These are phyloP conservation scores for Yamadazyma triangularis DNA, from an alignment of 1,139 yeast genomes.

Conservation along the genomic window DNA sequence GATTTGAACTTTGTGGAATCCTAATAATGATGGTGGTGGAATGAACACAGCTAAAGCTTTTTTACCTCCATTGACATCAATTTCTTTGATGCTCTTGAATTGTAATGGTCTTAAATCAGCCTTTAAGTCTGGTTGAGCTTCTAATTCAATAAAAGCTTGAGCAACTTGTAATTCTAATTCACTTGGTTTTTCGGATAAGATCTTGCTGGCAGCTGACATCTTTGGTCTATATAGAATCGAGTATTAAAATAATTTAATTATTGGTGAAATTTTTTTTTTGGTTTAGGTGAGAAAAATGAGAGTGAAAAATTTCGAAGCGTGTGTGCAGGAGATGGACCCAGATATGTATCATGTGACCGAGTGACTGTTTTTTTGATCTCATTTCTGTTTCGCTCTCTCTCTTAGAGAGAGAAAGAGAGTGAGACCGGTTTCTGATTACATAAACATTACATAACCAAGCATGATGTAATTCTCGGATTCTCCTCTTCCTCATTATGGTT, in stretches of 20 bases:
- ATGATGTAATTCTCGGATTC: no score
- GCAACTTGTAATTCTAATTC: slow-evolving; percentile 99
- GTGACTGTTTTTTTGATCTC: slow-evolving; percentile 5
- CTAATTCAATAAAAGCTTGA: slow-evolving; percentile 97
- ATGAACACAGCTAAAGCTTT: slow-evolving; percentile 98
- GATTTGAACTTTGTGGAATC: slow-evolving; percentile 97
- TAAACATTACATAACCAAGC: no score
- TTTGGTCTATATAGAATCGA: slow-evolving; percentile 14
- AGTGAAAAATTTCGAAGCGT: background rate
- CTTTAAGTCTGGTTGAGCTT: slow-evolving; percentile 92
- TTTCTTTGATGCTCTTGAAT: slow-evolving; percentile 97
- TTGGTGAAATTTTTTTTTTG: slow-evolving; percentile 3
- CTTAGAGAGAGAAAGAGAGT: no score
- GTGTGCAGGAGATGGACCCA: background rate
- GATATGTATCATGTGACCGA: slow-evolving; percentile 1
- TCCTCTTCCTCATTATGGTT: no score
- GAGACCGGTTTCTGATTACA: no score
- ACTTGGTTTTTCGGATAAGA: slow-evolving; percentile 87
- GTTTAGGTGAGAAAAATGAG: background rate
- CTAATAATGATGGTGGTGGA: slow-evolving; percentile 90
- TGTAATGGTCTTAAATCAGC: slow-evolving; percentile 98
- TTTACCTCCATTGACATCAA: slow-evolving; percentile 98
- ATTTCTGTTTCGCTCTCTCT: no score
- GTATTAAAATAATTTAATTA: slow-evolving; percentile 1
- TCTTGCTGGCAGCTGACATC: slow-evolving; percentile 96